Conservation (phyloP, 192 early-diverging fungal species). For the Coemansia sp. region DNA sequence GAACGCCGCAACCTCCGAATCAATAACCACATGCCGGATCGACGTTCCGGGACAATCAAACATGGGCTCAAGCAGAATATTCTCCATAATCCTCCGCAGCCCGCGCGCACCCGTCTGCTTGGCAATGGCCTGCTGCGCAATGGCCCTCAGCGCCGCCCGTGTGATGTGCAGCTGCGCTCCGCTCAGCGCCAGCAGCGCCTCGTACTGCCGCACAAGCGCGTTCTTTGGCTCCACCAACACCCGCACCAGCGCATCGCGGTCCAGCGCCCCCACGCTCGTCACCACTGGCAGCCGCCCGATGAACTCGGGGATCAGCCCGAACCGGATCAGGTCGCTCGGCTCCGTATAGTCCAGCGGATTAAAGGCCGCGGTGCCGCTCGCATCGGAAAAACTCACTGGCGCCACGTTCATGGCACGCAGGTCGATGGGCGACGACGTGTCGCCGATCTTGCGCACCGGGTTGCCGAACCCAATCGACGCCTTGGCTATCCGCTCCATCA, state of each 20-base stretch:
- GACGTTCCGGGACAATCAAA: slow-evolving; percentile 75
- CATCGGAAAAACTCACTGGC: slow-evolving; percentile 28
- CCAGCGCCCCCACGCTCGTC: slow-evolving; percentile 68
- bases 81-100: slow-evolving; percentile 82
- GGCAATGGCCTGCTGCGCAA: slow-evolving; percentile 71
- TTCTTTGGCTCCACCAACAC: slow-evolving; percentile 81
- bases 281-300: slow-evolving; percentile 85
- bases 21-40: slow-evolving; percentile 69
- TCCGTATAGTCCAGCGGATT: slow-evolving; percentile 64
- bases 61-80: slow-evolving; percentile 73
- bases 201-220: slow-evolving; percentile 76
- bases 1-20: slow-evolving; percentile 59
- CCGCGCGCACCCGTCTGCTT: slow-evolving; percentile 88
- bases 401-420: slow-evolving; percentile 23
- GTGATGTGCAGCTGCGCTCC: slow-evolving; percentile 71
- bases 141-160: slow-evolving; percentile 58
- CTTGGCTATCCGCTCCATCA: slow-evolving; percentile 73
- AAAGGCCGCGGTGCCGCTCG: slow-evolving; percentile 5
- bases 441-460: slow-evolving; percentile 42
- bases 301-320: slow-evolving; percentile 87
- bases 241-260: slow-evolving; percentile 63
- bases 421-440: slow-evolving; percentile 31
- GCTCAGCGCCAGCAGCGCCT: slow-evolving; percentile 65
- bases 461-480: slow-evolving; percentile 81
- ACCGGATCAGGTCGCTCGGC: slow-evolving; percentile 77